Evolutionary conservation across 139 green algal genomes (phyloP).

Genomic region (Chlamydomonas incerta): DNA sequence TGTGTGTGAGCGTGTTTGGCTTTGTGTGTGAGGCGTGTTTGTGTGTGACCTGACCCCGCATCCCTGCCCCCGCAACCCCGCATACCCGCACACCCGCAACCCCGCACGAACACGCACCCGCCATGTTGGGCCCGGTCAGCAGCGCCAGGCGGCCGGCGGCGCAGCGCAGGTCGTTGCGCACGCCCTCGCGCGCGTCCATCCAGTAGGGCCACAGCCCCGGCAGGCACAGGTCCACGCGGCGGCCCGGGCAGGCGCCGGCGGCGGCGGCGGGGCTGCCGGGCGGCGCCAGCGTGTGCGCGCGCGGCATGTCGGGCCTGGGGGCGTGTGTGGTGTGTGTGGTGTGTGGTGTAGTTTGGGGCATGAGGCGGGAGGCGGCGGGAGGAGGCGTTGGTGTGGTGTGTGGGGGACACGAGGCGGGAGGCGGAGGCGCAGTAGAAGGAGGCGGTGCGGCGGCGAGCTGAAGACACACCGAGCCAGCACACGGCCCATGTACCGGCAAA

Average conservation of each 20-base stretch:
- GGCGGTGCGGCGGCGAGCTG: too few relatives aligned
- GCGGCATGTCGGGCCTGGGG: constrained; percentile 15
- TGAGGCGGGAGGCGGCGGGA: neutral
- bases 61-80: too few relatives aligned
- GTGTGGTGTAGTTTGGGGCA: too few relatives aligned
- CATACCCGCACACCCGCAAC: neutral
- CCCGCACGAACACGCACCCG: constrained; percentile 47
- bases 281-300: neutral
- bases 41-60: too few relatives aligned
- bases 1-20: too few relatives aligned
- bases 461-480: too few relatives aligned
- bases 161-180: constrained; percentile 67
- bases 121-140: constrained; percentile 95
- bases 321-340: too few relatives aligned
- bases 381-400: neutral
- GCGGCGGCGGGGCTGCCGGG: neutral
- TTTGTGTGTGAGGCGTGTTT: too few relatives aligned
- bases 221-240: constrained; percentile 40
- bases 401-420: neutral
- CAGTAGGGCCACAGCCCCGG: constrained; percentile 86
- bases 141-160: constrained; percentile 72
- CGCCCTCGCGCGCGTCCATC: constrained; percentile 66
- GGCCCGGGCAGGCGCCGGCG: neutral
- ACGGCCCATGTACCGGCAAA: too few relatives aligned
- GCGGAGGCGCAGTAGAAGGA: too few relatives aligned